Conservation (phyloP, 805 yeast genomes). For the Sugiyamaella chiloensis region DNA sequence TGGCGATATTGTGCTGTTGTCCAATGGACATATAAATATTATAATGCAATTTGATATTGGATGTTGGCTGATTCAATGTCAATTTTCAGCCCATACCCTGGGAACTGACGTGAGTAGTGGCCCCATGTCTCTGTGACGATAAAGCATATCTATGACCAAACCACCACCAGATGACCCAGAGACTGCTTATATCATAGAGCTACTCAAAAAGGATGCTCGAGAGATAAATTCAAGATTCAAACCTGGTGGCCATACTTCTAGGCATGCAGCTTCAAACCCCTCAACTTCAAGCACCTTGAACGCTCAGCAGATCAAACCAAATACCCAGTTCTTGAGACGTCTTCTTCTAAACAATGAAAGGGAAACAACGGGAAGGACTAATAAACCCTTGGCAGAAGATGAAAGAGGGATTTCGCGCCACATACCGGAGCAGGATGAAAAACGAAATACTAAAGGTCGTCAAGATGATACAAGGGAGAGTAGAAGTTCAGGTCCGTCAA, state of each 20-base stretch:
- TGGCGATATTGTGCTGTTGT: background rate
- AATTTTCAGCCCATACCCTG: conserved; percentile 1
- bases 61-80: conserved; percentile 1
- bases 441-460: too few species aligned
- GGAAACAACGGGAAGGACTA: too few species aligned
- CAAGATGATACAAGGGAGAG: too few species aligned
- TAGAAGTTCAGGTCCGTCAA: too few species aligned
- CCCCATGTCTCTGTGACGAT: background rate
- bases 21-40: background rate
- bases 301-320: conserved; percentile 1
- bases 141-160: background rate
- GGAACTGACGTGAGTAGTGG: background rate
- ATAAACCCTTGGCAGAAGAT: too few species aligned
- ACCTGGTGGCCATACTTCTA: too few species aligned
- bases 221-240: background rate
- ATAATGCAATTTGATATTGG: conserved; percentile 1
- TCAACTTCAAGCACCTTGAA: background rate
- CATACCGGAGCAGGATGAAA: too few species aligned
- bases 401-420: too few species aligned
- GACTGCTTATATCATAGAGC: conserved; percentile 11
- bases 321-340: conserved; percentile 11
- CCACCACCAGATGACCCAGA: conserved; percentile 4
- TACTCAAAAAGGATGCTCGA: conserved; percentile 17
- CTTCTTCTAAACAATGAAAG: too few species aligned
- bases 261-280: too few species aligned